Percentiles rank a stretch among this genome's conserved stretches.
phyloP scores from a whole-genome alignment of 2,329 filamentous ascomycete genomes.

The Thermothelomyces thermophilus region DNA sequence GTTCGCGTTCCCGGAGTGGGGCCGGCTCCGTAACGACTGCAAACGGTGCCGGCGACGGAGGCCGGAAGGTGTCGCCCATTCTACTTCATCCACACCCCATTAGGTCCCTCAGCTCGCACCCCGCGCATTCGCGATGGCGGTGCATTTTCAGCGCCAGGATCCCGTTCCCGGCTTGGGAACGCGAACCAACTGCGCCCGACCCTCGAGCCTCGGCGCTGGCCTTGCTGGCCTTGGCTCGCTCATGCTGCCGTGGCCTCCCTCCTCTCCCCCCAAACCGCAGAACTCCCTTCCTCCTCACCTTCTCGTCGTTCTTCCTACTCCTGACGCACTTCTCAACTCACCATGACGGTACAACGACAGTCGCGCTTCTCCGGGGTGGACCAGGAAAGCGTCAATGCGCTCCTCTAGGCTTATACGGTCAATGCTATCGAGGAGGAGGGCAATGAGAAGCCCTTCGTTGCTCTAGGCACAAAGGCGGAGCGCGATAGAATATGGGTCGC shows the following conservation, averaged over 20 bases:
- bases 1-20: not conserved
- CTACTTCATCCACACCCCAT: too few species aligned
- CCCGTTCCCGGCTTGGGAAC: slow-evolving; percentile 3
- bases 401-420: slow-evolving; percentile 6
- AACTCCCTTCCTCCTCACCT: not conserved
- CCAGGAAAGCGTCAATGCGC: slow-evolving; percentile 9
- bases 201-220: slow-evolving; percentile 7
- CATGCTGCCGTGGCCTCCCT: not conserved
- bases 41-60: too few species aligned
- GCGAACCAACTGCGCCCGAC: slow-evolving; percentile 5
- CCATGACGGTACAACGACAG: slow-evolving; percentile 6
- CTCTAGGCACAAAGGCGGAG: slow-evolving; percentile 7
- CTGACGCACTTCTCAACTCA: slow-evolving; percentile 5
- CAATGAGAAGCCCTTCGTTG: slow-evolving; percentile 13
- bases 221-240: slow-evolving; percentile 5
- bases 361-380: slow-evolving; percentile 10
- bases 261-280: not conserved
- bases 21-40: too few species aligned
- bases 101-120: too few species aligned
- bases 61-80: too few species aligned
- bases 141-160: slow-evolving; percentile 4
- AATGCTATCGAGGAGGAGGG: slow-evolving; percentile 8
- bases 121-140: too few species aligned
- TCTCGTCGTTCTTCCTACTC: slow-evolving; percentile 9
- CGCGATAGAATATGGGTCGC: slow-evolving; percentile 9